phyloP scores from a whole-genome alignment of 2,329 filamentous ascomycete species.

The Plenodomus tracheiphilus region DNA sequence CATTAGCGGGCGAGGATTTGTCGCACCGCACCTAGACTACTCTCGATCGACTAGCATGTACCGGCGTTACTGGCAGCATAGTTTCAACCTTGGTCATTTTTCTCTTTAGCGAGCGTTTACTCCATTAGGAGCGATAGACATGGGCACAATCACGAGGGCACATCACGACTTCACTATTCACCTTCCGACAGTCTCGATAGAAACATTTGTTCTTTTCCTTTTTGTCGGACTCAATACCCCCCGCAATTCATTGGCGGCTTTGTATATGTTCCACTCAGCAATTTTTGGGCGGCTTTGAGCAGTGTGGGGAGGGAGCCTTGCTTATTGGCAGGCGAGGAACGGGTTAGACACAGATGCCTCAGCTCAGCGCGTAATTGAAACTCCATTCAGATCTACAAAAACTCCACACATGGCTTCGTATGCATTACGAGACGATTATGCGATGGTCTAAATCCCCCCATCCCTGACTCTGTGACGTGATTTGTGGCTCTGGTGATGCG shows the following conservation, averaged over 20 bases:
- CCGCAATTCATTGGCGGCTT: conserved; percentile 31
- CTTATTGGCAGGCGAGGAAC: conserved; percentile 31
- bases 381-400: conserved; percentile 18
- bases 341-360: conserved; percentile 32
- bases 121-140: conserved; percentile 31
- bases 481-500: conserved; percentile 35
- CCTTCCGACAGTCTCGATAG: conserved; percentile 21
- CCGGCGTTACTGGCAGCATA: conserved; percentile 41
- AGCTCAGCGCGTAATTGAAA: conserved; percentile 42
- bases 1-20: conserved; percentile 65
- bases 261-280: conserved; percentile 38
- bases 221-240: conserved; percentile 42
- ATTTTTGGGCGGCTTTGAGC: conserved; percentile 21
- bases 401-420: conserved; percentile 1
- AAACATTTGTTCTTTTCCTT: conserved; percentile 24
- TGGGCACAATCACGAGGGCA: conserved; percentile 24
- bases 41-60: conserved; percentile 26
- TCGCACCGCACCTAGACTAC: conserved; percentile 38
- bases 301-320: conserved; percentile 21
- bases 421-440: conserved; percentile 39
- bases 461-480: conserved; percentile 36
- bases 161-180: conserved; percentile 35
- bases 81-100: conserved; percentile 25
- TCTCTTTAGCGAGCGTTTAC: conserved; percentile 41
- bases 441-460: conserved; percentile 1